Base-by-base conservation (phyloP, 2,329 filamentous ascomycete genomes). In the Penicillium sp. region DNA sequence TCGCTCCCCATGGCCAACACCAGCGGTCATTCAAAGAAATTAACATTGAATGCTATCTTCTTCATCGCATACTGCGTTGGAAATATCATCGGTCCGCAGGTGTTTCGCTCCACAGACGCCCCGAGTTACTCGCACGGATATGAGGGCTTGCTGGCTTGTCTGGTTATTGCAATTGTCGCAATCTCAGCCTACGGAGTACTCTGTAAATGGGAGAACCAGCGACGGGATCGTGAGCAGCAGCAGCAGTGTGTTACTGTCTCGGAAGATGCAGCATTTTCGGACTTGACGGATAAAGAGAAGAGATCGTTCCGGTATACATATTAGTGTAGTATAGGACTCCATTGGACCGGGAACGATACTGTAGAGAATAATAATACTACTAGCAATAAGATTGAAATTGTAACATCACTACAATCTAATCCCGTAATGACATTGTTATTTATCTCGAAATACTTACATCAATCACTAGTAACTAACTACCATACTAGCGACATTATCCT, bases 1-100 rank as follows among this genome's bases (percentile, higher is more conserved):
- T 63, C 64, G 3, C 57, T 68, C 1, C 56, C 61, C n/a, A 60
- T 63, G 53, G 57, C 58, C 21, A 65, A 61, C 48, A 61, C 54
- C 8, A 57, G 57, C 26, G 64, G 64, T 0, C 58, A 65, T 44
- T 56, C 57, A 3, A 67, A 67, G 45, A 63, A 61, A 32, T 32
- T 61, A 9, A 60, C 59, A 3, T 56, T 64, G 49, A 61, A 59
- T 37, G 60, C 61, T 6, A 43, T 64, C 9, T 57, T 60, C 44
- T 57, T 63, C 46, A 26, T 65, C n/a, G 55, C 52, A 1, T 63
- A 63, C 41, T 63, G 58, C 35, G 51, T 17, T n/a, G n/a, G n/a
- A n/a, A n/a, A n/a, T n/a, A n/a, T n/a, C n/a, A n/a, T n/a, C n/a
- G n/a, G n/a, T n/a, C 56, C 43, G n/a, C 51, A 53, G n/a, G 34